phyloP scores from a whole-genome alignment of 495 filamentous ascomycete species.

The Penicillium lividum region DNA sequence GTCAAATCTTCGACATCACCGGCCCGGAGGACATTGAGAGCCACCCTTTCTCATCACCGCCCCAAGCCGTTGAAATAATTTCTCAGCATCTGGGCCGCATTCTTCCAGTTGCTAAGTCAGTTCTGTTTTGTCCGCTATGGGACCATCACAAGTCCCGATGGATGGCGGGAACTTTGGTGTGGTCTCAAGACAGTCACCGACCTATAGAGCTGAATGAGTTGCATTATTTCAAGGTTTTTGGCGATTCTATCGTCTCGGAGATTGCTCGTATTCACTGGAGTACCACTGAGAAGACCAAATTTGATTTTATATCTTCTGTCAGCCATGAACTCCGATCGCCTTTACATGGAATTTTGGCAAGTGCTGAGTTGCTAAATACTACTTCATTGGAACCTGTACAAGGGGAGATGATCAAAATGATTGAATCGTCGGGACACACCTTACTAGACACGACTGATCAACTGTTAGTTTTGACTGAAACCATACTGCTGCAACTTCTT shows the following conservation, averaged over 20 bases:
- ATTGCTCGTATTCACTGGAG: slow-evolving; percentile 53
- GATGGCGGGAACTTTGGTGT: slow-evolving; percentile 61
- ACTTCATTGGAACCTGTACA: slow-evolving; percentile 53
- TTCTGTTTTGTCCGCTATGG: slow-evolving; percentile 63
- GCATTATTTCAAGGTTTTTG: slow-evolving; percentile 57
- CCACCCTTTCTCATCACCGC: not conserved
- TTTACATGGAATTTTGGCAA: slow-evolving; percentile 67
- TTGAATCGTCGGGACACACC: slow-evolving; percentile 65
- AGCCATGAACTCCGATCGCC: slow-evolving; percentile 75
- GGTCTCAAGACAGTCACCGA: slow-evolving; percentile 51
- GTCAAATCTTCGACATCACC: slow-evolving; percentile 29
- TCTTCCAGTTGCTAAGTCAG: slow-evolving; percentile 54
- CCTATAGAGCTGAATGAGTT: slow-evolving; percentile 48
- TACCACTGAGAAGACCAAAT: slow-evolving; percentile 58
- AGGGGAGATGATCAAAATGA: slow-evolving; percentile 59
- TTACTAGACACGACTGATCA: slow-evolving; percentile 72
- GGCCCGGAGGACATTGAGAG: not conserved
- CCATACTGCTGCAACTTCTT: not conserved
- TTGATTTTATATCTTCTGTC: slow-evolving; percentile 70
- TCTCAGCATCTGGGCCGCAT: slow-evolving; percentile 13
- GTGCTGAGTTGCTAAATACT: slow-evolving; percentile 63
- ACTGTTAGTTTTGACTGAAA: slow-evolving; percentile 27
- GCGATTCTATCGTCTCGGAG: slow-evolving; percentile 61
- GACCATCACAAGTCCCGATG: slow-evolving; percentile 61
- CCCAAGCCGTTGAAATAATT: slow-evolving; percentile 8